These are phyloP conservation scores for Phaeophleospora eucalypticola DNA, from an alignment of 2,329 filamentous ascomycete genomes.

Conservation along the genomic window DNA sequence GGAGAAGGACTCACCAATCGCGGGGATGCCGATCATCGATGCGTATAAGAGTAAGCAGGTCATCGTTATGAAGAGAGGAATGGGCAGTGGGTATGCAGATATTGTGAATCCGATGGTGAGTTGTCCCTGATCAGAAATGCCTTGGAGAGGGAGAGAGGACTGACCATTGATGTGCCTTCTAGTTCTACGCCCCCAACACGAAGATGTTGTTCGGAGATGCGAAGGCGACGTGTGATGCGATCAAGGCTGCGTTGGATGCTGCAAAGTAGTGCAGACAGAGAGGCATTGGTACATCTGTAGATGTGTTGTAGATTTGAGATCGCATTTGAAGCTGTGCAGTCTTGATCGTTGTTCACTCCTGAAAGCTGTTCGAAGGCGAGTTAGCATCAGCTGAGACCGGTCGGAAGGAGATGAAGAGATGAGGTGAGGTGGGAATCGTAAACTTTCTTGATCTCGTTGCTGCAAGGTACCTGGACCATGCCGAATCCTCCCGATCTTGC, in stretches of 20 bases:
- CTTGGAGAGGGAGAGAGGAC: too few relatives aligned
- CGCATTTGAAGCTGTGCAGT: too few relatives aligned
- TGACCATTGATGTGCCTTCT: not conserved
- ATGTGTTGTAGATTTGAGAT: not conserved
- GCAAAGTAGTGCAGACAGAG: slow-evolving; percentile 8
- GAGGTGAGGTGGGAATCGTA: not conserved
- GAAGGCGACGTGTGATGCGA: slow-evolving; percentile 49
- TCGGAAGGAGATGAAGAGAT: not conserved
- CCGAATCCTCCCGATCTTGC: not conserved
- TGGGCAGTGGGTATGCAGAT: slow-evolving; percentile 78
- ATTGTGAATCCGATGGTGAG: slow-evolving; percentile 76
- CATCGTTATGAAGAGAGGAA: slow-evolving; percentile 84
- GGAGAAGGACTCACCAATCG: slow-evolving; percentile 60
- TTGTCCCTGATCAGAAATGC: too few relatives aligned
- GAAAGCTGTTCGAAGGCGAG: too few relatives aligned
- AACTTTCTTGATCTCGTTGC: not conserved
- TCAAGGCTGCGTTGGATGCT: slow-evolving; percentile 30
- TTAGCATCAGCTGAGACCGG: not conserved
- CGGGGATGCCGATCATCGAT: slow-evolving; percentile 87
- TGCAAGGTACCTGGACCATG: not conserved
- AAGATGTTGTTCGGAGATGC: slow-evolving; percentile 93
- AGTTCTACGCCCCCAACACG: slow-evolving; percentile 63
- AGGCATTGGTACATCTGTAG: not conserved
- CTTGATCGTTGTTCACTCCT: too few relatives aligned
- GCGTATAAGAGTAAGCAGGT: slow-evolving; percentile 94